These are phyloP conservation scores for Erodium moschatum DNA, from an alignment of 441 rosid species.

Conservation along the genomic window DNA sequence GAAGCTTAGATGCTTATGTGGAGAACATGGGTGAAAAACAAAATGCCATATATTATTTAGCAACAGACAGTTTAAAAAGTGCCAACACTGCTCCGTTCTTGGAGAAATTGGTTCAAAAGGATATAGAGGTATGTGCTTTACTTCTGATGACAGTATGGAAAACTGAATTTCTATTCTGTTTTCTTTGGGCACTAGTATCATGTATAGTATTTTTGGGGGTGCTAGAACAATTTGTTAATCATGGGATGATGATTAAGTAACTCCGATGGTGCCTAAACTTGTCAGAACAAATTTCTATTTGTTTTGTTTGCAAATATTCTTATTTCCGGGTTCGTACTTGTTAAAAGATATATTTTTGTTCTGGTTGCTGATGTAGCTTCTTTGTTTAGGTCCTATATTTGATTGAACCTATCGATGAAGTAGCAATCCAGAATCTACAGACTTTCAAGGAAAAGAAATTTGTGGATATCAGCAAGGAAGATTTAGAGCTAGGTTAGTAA, in stretches of 20 bases:
- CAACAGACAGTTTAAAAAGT: conserved; percentile 81
- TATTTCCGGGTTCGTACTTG: too few relatives aligned
- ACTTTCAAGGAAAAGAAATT: conserved; percentile 94
- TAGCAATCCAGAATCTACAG: conserved; percentile 89
- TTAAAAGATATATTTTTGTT: too few relatives aligned
- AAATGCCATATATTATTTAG: conserved; percentile 83
- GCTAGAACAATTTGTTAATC: too few relatives aligned
- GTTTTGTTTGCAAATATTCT: conserved; percentile 5
- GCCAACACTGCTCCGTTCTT: conserved; percentile 88
- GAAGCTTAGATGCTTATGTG: conserved; percentile 71
- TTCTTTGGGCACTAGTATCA: too few relatives aligned
- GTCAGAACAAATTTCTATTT: too few relatives aligned
- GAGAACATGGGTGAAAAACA: conserved; percentile 94
- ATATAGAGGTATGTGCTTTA: conserved; percentile 48
- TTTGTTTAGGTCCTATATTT: conserved; percentile 62
- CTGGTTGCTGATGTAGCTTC: too few relatives aligned
- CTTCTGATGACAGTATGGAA: too few relatives aligned
- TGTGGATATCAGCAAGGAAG: conserved; percentile 96
- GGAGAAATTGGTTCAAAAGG: conserved; percentile 83
- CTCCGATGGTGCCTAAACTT: too few relatives aligned
- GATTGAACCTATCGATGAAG: conserved; percentile 95
- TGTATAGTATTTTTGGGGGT: too few relatives aligned
- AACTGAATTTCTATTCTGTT: too few relatives aligned
- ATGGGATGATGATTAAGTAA: too few relatives aligned
- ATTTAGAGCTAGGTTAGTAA: conserved; percentile 72